Percentiles rank a stretch among this genome's conserved stretches.
These are phyloP conservation scores for Solanum tarapatanum DNA, from an alignment of 257 asterid species.

Conservation along the genomic window DNA sequence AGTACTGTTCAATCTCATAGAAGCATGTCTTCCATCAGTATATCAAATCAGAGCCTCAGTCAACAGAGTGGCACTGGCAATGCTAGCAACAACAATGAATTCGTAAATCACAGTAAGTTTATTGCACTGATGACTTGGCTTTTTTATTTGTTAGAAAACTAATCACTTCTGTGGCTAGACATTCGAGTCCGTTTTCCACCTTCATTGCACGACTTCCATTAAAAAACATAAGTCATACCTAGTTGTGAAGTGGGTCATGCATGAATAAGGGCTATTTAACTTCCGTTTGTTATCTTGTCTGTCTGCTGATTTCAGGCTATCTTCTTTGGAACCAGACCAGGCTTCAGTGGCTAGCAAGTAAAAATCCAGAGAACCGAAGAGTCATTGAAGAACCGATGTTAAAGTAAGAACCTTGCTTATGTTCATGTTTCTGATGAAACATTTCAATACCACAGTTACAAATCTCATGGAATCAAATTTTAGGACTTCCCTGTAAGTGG, in stretches of 20 bases:
- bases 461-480: background rate
- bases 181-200: background rate
- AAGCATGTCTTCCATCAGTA: slow-evolving; percentile 57
- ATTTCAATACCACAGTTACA: background rate
- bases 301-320: slow-evolving; percentile 31
- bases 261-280: background rate
- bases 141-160: background rate
- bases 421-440: background rate
- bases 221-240: background rate
- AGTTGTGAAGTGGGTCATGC: background rate
- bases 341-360: slow-evolving; percentile 43
- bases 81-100: slow-evolving; percentile 40
- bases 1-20: slow-evolving; percentile 56
- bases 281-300: background rate
- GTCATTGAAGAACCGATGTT: slow-evolving; percentile 34
- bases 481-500: background rate
- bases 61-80: slow-evolving; percentile 27
- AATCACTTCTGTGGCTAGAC: background rate
- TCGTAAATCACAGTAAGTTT: slow-evolving; percentile 57
- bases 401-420: slow-evolving; percentile 23
- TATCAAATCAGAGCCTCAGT: slow-evolving; percentile 35
- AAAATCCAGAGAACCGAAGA: slow-evolving; percentile 18
- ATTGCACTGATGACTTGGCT: background rate
- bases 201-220: background rate
- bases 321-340: slow-evolving; percentile 59